Conservation (phyloP, 192 early-diverging fungal genomes). For the Backusella australiensis region DNA sequence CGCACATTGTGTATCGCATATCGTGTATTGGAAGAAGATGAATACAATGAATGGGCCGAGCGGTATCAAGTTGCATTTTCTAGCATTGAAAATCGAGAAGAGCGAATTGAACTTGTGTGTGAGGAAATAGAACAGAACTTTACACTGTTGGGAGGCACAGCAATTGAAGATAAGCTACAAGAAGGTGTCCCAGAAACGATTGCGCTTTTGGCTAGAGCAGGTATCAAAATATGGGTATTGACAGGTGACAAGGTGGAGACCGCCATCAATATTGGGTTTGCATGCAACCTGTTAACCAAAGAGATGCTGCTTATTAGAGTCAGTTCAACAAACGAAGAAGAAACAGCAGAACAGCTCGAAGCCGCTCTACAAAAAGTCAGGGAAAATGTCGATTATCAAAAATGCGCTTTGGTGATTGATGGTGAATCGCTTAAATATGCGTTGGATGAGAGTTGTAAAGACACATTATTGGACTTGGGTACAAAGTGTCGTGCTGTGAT, state of each 20-base stretch:
- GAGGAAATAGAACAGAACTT: conserved; percentile 64
- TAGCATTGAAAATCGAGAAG: conserved; percentile 55
- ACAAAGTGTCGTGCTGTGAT: conserved; percentile 65
- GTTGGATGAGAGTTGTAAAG: conserved; percentile 46
- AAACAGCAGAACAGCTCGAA: conserved; percentile 53
- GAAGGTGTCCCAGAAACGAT: conserved; percentile 77
- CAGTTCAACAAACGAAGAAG: conserved; percentile 30
- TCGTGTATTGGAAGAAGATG: conserved; percentile 46
- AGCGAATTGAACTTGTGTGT: conserved; percentile 44
- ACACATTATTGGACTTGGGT: conserved; percentile 46
- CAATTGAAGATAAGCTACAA: conserved; percentile 79
- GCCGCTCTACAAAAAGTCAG: conserved; percentile 33
- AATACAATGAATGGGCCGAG: conserved; percentile 56
- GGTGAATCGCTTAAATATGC: conserved; percentile 58
- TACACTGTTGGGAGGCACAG: conserved; percentile 66
- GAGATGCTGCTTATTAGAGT: conserved; percentile 61
- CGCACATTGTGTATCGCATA: conserved; percentile 73
- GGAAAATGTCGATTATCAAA: conserved; percentile 1
- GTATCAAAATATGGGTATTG: conserved; percentile 75
- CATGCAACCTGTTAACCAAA: conserved; percentile 60
- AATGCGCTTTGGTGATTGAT: conserved; percentile 64
- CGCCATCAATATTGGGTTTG: conserved; percentile 78
- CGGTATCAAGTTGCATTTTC: conserved; percentile 50
- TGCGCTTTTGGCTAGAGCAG: conserved; percentile 55
- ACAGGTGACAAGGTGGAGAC: conserved; percentile 82